Conservation (phyloP, 768 basidiomycete genomes). For the Leucosporidium yakuticum region DNA sequence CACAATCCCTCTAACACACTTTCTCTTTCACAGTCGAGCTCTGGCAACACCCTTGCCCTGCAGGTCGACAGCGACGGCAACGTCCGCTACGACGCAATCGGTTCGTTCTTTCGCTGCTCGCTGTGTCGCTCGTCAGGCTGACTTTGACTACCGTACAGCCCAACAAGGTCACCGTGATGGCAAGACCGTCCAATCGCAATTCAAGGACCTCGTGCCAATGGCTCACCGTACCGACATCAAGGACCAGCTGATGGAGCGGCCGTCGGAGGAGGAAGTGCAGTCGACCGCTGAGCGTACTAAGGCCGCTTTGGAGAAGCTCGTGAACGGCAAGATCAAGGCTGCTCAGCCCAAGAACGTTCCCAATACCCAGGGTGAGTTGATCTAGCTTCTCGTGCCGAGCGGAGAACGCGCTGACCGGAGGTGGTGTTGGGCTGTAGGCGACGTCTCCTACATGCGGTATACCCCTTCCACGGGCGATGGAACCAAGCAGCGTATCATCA, state of each 20-base stretch:
- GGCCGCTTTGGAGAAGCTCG: constrained; percentile 84
- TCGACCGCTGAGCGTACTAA: constrained; percentile 86
- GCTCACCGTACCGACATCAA: constrained; percentile 83
- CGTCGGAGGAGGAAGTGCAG: constrained; percentile 86
- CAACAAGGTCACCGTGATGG: constrained; percentile 85
- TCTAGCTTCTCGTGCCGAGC: neutral
- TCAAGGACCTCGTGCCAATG: constrained; percentile 94
- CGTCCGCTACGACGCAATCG: constrained; percentile 90
- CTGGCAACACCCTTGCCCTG: constrained; percentile 89
- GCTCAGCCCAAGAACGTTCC: constrained; percentile 95
- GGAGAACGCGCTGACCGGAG: neutral
- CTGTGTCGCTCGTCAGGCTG: neutral
- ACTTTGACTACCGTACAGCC: constrained; percentile 46
- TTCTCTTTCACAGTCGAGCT: constrained; percentile 56
- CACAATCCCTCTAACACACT: neutral
- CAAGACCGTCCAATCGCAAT: constrained; percentile 84
- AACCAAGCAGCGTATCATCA: constrained; percentile 91
- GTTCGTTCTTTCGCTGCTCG: constrained; percentile 4
- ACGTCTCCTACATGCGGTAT: constrained; percentile 83
- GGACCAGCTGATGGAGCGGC: constrained; percentile 76
- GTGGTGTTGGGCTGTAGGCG: constrained; percentile 47
- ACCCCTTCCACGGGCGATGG: constrained; percentile 63
- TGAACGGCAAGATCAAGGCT: constrained; percentile 94
- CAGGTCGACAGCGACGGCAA: constrained; percentile 96
- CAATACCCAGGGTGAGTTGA: constrained; percentile 54